Evolutionary conservation across 345 rosid genomes (phyloP), one percentile per base, ranked within the genome.

Genomic region (Raphanus raphanistrum): DNA sequence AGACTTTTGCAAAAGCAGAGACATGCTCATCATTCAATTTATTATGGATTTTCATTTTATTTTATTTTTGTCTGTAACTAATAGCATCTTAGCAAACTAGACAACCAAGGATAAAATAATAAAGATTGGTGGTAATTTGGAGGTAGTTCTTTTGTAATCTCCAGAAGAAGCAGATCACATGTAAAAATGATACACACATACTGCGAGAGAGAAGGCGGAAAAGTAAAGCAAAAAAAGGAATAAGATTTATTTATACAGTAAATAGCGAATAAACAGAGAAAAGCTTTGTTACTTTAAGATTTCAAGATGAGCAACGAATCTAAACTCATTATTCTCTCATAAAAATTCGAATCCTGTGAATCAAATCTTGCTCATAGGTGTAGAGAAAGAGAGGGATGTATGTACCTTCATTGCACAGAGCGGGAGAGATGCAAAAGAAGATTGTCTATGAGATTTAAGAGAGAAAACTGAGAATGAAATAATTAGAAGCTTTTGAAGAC

Each of bases 351-450:
- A 68, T 70, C 67, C 13, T 27, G 26, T 69, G 75, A 70, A 76
- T 70, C 57, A 33, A 76, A 52, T 62, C 43, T n/a, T 71, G 66
- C 11, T 7, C 55, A 48, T 48, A 48, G 3, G 83, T 75, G 81
- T 64, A 50, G 31, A 76, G 72, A 15, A 21, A 50, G 5, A 77
- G 73, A 67, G 8, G 4, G 58, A 61, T 82, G 74, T 69, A 21
- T 21, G 21, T 21, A 90, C 96, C 92, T 90, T 90, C 92, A 90
- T 90, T 79, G 75, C 65, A 68, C 77, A 68, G 55, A 48, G 55
- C 73, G 21, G 25, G 68, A 71, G 76, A 78, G 79, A 70, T 16
- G 65, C 32, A 26, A 8, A 4, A n/a, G 28, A 25, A 9, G 55
- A 48, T n/a, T 13, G 17, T 48, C 7, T 48, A n/a, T 48, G 55